Conservation (phyloP, 768 basidiomycete genomes). For the Agaricus blazei region DNA sequence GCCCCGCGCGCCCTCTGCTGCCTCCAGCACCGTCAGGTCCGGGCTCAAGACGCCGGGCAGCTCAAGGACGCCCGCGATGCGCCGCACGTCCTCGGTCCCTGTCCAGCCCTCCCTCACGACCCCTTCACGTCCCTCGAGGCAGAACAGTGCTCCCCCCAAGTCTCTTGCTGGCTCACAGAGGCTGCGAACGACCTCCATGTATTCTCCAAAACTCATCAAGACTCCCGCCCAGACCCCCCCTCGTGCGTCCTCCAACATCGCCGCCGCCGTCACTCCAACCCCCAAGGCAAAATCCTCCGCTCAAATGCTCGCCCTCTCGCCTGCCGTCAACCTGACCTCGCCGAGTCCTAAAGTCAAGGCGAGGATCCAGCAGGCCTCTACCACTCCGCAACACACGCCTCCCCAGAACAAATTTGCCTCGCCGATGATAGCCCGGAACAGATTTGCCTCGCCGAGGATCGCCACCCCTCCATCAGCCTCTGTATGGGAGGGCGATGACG, state of each 20-base stretch:
- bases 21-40: constrained; percentile 41
- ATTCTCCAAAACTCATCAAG: constrained; percentile 18
- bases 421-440: constrained; percentile 12
- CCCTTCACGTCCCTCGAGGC: constrained; percentile 20
- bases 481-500: constrained; percentile 43
- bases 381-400: constrained; percentile 27
- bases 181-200: constrained; percentile 22
- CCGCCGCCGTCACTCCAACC: constrained; percentile 20
- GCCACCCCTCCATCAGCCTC: constrained; percentile 9
- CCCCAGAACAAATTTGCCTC: constrained; percentile 12
- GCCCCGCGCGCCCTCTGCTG: constrained; percentile 49
- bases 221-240: constrained; percentile 10
- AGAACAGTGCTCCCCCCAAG: constrained; percentile 8
- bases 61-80: constrained; percentile 44
- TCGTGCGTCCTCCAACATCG: constrained; percentile 23
- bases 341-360: constrained; percentile 31
- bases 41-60: constrained; percentile 25
- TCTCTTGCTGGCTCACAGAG: constrained; percentile 22
- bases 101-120: constrained; percentile 23
- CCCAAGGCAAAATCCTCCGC: constrained; percentile 23
- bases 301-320: constrained; percentile 21
- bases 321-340: constrained; percentile 33
- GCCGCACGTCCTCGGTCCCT: constrained; percentile 39
- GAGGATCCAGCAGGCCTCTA: constrained; percentile 15
- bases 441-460: background rate